These are phyloP conservation scores for Sporisorium graminicola DNA, from an alignment of 1,284 basidiomycete genomes.

Conservation along the genomic window DNA sequence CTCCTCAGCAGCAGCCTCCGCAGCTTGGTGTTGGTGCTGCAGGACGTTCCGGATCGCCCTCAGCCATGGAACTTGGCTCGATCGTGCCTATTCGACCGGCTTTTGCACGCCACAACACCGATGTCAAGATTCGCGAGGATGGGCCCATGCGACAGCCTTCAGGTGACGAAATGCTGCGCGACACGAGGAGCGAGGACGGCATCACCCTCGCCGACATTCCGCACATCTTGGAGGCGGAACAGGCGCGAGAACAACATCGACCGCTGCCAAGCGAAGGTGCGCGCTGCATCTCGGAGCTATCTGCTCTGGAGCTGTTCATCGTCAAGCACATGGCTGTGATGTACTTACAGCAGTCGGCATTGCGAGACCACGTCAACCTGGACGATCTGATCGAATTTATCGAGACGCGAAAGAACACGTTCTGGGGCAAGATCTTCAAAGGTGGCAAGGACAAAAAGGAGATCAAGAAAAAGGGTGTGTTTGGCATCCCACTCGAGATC, in stretches of 20 bases:
- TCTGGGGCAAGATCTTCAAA: slow-evolving; percentile 98
- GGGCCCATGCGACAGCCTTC: slow-evolving; percentile 58
- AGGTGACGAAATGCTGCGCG: slow-evolving; percentile 54
- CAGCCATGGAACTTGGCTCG: slow-evolving; percentile 40
- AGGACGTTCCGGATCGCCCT: slow-evolving; percentile 35
- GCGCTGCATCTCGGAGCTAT: slow-evolving; percentile 85
- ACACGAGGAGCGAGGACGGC: slow-evolving; percentile 77
- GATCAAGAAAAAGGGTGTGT: slow-evolving; percentile 76
- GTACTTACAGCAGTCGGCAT: slow-evolving; percentile 78
- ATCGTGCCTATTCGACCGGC: slow-evolving; percentile 77
- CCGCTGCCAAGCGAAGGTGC: slow-evolving; percentile 78
- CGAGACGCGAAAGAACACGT: slow-evolving; percentile 90
- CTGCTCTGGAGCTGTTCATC: slow-evolving; percentile 85
- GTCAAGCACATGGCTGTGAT: slow-evolving; percentile 92
- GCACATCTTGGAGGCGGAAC: slow-evolving; percentile 89
- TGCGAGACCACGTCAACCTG: slow-evolving; percentile 80
- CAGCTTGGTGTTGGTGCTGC: slow-evolving; percentile 24
- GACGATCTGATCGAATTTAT: slow-evolving; percentile 95
- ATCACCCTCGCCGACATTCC: slow-evolving; percentile 98
- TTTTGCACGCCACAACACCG: slow-evolving; percentile 84
- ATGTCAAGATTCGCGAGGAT: slow-evolving; percentile 89
- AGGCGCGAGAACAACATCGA: slow-evolving; percentile 85
- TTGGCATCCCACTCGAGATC: slow-evolving; percentile 91
- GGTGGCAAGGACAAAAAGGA: slow-evolving; percentile 80
- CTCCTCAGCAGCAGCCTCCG: slow-evolving; percentile 67